Evolutionary conservation across 352 stramenopile species (phyloP).

Genomic region (Blastocystis sp.): DNA sequence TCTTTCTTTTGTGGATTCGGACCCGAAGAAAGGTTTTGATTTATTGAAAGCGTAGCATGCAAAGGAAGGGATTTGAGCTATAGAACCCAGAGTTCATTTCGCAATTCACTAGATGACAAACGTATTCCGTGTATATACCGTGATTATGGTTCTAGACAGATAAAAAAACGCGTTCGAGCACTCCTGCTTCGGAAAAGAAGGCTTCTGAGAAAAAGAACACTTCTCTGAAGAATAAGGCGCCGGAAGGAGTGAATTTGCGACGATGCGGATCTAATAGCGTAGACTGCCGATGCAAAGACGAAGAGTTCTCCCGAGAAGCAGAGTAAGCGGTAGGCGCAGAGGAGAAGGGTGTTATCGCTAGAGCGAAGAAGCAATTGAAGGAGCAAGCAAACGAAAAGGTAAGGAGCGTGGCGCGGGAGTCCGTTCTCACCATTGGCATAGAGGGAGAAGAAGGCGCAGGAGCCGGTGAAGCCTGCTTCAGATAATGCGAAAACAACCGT

Average conservation of each 20-base stretch:
- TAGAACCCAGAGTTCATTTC: background rate
- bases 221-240: background rate
- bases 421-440: conserved; percentile 28
- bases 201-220: background rate
- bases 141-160: background rate
- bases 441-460: conserved; percentile 54
- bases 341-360: background rate
- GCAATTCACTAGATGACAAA: background rate
- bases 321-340: background rate
- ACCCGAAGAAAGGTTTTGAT: background rate
- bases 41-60: background rate
- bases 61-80: background rate
- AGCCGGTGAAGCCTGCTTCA: background rate
- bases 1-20: no score
- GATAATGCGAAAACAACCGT: background rate
- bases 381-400: conserved; percentile 32
- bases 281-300: background rate
- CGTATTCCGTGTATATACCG: background rate
- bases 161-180: background rate
- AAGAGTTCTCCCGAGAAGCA: background rate
- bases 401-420: background rate
- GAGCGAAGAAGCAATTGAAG: background rate
- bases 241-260: background rate
- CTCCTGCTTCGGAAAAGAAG: background rate
- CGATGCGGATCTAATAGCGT: background rate